These are phyloP conservation scores for Ceratobasidium sp. DNA, from an alignment of 1,284 basidiomycete species.

Conservation along the genomic window DNA sequence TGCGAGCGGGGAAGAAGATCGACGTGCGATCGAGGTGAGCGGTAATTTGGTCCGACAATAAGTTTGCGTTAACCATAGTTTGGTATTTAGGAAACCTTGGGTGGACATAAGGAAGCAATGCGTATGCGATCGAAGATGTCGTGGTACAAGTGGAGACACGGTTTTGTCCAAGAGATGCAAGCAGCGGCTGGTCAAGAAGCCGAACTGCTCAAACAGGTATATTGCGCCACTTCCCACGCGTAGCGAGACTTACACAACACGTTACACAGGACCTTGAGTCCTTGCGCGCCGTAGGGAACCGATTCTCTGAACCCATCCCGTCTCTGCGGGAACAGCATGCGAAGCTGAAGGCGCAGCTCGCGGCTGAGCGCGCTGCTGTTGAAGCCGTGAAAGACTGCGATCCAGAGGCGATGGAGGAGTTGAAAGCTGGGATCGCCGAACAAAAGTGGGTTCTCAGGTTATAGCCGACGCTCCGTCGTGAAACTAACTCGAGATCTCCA, in stretches of 20 bases:
- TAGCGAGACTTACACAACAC: not conserved
- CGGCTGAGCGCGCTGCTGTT: constrained; percentile 58
- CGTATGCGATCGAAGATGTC: constrained; percentile 50
- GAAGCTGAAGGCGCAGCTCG: constrained; percentile 58
- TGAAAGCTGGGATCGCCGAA: constrained; percentile 58
- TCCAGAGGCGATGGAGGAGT: constrained; percentile 59
- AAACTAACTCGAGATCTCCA: constrained; percentile 50
- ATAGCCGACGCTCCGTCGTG: constrained; percentile 4
- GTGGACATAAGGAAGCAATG: constrained; percentile 42
- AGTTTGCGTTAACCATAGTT: not conserved
- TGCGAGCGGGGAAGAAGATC: constrained; percentile 58
- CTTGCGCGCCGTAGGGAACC: constrained; percentile 49
- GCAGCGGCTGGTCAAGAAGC: no score
- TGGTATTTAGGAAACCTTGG: constrained; percentile 24
- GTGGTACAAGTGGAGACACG: constrained; percentile 44
- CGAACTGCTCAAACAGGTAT: no score
- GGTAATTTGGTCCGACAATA: not conserved
- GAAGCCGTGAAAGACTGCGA: constrained; percentile 61
- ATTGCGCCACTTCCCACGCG: no score
- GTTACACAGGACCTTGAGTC: constrained; percentile 52
- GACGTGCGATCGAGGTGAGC: constrained; percentile 57
- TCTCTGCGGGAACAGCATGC: constrained; percentile 58
- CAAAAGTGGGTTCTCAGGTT: constrained; percentile 55
- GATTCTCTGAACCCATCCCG: constrained; percentile 55
- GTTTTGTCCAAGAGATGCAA: no score